phyloP scores from a whole-genome alignment of 2,329 filamentous ascomycete genomes.

The Colletotrichum tropicicola region DNA sequence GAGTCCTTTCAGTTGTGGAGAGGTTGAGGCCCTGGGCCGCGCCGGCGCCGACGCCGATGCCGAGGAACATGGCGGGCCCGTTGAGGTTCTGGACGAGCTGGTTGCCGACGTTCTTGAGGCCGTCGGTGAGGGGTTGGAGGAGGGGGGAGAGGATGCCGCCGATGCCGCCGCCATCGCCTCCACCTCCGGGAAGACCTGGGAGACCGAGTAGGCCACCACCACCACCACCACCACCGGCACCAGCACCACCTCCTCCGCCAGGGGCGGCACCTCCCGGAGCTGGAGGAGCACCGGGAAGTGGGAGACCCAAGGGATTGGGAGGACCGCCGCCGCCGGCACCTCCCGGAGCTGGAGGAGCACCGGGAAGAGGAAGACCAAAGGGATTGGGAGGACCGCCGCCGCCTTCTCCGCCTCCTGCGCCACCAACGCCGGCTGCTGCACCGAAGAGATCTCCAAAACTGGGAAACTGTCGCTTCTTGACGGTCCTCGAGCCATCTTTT shows the following conservation, averaged over 20 bases:
- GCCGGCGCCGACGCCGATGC: conserved; percentile 36
- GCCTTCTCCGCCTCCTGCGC: background rate
- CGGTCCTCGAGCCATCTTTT: background rate
- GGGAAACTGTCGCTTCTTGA: conserved; percentile 15
- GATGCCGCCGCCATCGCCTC: background rate
- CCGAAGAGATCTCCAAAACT: background rate
- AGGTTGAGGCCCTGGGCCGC: conserved; percentile 36
- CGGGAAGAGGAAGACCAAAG: background rate
- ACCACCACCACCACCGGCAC: background rate
- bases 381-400: background rate
- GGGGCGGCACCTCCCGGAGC: background rate
- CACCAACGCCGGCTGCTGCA: background rate
- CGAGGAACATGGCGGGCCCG: conserved; percentile 34
- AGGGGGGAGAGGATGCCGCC: conserved; percentile 15
- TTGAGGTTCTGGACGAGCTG: conserved; percentile 22
- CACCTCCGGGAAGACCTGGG: background rate
- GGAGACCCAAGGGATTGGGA: background rate
- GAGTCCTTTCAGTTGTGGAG: conserved; percentile 24
- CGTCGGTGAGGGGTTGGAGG: conserved; percentile 22
- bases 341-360: background rate
- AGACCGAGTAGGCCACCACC: background rate
- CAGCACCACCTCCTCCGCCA: background rate
- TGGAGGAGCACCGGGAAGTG: background rate
- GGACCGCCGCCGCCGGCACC: background rate
- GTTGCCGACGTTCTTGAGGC: conserved; percentile 25